phyloP scores from a whole-genome alignment of 768 basidiomycete genomes.

The Tremella fuciformis region DNA sequence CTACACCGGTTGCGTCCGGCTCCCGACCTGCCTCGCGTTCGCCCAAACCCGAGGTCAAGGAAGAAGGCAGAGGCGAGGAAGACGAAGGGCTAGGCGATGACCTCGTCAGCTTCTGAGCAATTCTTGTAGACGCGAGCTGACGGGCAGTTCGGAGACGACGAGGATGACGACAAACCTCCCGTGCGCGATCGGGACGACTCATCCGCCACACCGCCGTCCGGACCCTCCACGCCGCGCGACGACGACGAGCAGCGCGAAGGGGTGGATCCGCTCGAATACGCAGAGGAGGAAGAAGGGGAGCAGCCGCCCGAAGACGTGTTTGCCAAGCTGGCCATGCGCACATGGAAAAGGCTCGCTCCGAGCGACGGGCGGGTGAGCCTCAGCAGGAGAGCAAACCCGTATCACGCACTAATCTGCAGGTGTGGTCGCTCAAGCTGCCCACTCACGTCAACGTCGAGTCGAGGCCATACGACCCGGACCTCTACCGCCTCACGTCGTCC shows the following conservation, averaged over 20 bases:
- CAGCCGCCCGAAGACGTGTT: slow-evolving; percentile 28
- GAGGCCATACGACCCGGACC: slow-evolving; percentile 61
- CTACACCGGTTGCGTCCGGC: slow-evolving; percentile 27
- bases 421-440: slow-evolving; percentile 92
- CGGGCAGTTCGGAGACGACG: slow-evolving; percentile 36
- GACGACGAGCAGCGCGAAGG: neutral
- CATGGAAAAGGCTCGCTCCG: slow-evolving; percentile 73
- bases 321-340: slow-evolving; percentile 73
- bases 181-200: slow-evolving; percentile 16
- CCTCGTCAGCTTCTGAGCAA: neutral
- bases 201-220: slow-evolving; percentile 17
- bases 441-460: slow-evolving; percentile 86
- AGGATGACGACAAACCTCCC: slow-evolving; percentile 19
- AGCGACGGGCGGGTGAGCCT: slow-evolving; percentile 75
- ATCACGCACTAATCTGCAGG: slow-evolving; percentile 54
- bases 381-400: neutral
- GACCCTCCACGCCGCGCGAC: neutral
- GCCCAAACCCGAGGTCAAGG: slow-evolving; percentile 8
- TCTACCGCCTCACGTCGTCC: slow-evolving; percentile 66
- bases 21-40: slow-evolving; percentile 17
- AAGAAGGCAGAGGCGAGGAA: slow-evolving; percentile 16
- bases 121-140: slow-evolving; percentile 7
- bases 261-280: slow-evolving; percentile 51
- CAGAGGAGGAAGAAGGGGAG: slow-evolving; percentile 38
- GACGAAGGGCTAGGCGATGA: slow-evolving; percentile 13